A percentile compares a stretch with the other conserved stretches of the same genome.
Evolutionary conservation across 805 yeast genomes (phyloP).

Genomic region (Kazachstania kunashirensis): DNA sequence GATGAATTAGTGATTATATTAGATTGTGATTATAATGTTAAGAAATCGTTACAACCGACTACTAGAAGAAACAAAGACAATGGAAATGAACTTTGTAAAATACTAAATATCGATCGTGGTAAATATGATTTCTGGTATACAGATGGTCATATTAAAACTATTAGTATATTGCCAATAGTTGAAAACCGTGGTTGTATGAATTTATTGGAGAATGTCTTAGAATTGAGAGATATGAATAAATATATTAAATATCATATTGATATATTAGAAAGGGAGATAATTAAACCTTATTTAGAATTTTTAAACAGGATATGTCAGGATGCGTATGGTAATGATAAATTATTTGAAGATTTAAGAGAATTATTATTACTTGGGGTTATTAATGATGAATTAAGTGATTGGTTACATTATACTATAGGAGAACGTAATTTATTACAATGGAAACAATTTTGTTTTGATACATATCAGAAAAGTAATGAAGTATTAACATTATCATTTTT

Average conservation of each 20-base stretch:
- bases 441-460: constrained; percentile 17
- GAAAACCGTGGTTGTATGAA: not conserved
- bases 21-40: constrained; percentile 17
- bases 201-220: constrained; percentile 9
- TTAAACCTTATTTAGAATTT: constrained; percentile 17
- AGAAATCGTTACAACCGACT: no score
- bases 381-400: constrained; percentile 41
- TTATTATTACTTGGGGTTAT: constrained; percentile 41
- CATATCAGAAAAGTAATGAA: constrained; percentile 43
- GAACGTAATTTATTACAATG: constrained; percentile 55
- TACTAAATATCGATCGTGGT: not conserved
- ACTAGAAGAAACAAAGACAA: not conserved
- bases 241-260: constrained; percentile 15
- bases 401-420: constrained; percentile 57
- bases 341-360: constrained; percentile 29
- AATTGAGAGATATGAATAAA: constrained; percentile 9
- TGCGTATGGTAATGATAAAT: constrained; percentile 10
- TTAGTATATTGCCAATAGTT: constrained; percentile 6
- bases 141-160: constrained; percentile 3
- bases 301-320: constrained; percentile 11
- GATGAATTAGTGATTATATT: constrained; percentile 10
- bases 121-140: constrained; percentile 3
- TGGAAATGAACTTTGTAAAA: not conserved
- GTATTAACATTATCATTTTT: constrained; percentile 40
- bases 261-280: constrained; percentile 12